Base-by-base conservation (phyloP, 371 early-diverging fungal species). In the Lichtheimia ramosa region DNA sequence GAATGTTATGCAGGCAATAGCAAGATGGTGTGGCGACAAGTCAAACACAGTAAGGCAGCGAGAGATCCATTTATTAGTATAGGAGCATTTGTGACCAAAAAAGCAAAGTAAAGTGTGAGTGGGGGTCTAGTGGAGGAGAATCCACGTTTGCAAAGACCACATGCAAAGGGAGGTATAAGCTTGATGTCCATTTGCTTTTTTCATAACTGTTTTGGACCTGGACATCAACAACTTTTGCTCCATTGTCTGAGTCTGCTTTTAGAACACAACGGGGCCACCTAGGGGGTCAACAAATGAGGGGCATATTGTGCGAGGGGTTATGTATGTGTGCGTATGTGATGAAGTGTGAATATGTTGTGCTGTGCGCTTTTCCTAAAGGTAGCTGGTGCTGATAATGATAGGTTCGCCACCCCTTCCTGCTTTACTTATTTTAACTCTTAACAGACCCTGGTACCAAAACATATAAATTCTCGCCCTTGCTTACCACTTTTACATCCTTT, bases 11-110 rank as follows among this genome's bases (percentile, higher is more conserved):
- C 34, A 34, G 34, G 34, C 34, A 34, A 34, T 34, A 34, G 34
- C 34, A 34, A 43, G 56, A 52, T 43, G 27, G 62, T 62, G 62
- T 62, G 62, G 62, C 62, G 51, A 62, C 20, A 56, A 51, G 62
- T 56, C 62, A 62, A 62, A 56, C 50, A 62, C 62, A 55, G 56
- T 55, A 62, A 51, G 43, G n/a, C 39, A 62, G 51, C 62, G 48
- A 54, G 56, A 49, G 49, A 46, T 21, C 48, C 55, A 50, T 40
- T 55, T 25, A 55, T 41, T 43, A 39, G 59, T 21, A 51, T 59
- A 59, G 59, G 59, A 59, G 59, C 59, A 41, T 39, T 23, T 3
- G 27, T 34, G 41, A n/a, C 62, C 56, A 39, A 62, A 55, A 62
- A 56, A 62, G 62, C 15, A 62, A 62, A 14, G 13, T 42, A 43